These are phyloP conservation scores for Eucalyptus leucophloia DNA, from an alignment of 345 rosid genomes.

Conservation along the genomic window DNA sequence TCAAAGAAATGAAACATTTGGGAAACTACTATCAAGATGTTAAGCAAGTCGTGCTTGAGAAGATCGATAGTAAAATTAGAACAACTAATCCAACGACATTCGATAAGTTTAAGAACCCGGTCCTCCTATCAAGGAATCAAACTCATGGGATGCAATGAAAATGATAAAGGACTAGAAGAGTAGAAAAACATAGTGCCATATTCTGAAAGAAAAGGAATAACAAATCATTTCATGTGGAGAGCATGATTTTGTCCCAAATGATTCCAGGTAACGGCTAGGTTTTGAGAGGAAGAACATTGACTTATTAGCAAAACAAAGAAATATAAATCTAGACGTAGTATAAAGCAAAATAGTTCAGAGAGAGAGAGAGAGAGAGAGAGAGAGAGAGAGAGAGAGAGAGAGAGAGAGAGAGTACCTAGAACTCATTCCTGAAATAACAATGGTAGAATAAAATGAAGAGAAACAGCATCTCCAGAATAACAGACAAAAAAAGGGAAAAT, in stretches of 20 bases:
- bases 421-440: background rate
- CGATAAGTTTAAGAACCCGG: background rate
- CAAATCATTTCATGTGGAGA: background rate
- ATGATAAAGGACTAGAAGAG: background rate
- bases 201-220: background rate
- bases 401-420: background rate
- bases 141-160: background rate
- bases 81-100: background rate
- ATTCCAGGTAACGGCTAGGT: background rate
- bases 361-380: background rate
- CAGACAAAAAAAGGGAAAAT: background rate
- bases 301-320: background rate
- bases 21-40: background rate
- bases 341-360: background rate
- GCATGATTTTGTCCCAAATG: background rate
- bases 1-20: background rate
- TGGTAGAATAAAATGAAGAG: background rate
- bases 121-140: background rate
- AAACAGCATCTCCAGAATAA: background rate
- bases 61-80: background rate
- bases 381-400: too few relatives aligned
- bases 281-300: background rate
- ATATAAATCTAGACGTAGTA: background rate
- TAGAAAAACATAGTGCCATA: background rate
- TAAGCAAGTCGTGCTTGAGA: background rate